Base-by-base conservation (phyloP, 2,329 filamentous ascomycete species). In the Ophiostoma perfectum region DNA sequence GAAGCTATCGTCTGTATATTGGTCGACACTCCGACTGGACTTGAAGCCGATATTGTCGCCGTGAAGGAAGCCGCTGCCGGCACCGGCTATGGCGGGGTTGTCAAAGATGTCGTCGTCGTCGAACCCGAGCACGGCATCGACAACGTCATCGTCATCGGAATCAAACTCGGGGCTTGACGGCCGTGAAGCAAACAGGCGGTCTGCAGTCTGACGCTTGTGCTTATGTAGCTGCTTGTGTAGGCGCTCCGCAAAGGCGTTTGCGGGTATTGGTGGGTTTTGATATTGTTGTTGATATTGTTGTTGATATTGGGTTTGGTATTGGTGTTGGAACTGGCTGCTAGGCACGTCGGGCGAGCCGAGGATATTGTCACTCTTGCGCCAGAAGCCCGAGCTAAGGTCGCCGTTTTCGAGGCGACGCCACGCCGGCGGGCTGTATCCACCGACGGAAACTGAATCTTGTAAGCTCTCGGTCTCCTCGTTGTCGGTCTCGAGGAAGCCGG, bases 361-460 rank as follows among this genome's bases (percentile, higher is more conserved):
- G 9, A 81, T 78, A 73, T 88, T 84, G 74, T 87, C 83, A 70
- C 81, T 79, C 71, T 80, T 78, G 73, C 84, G 83, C 83, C 89
- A 88, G 75, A 88, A 87, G 71, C 84, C 84, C 74, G 80, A 84
- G 76, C 81, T 85, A 75, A 82, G 81, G 72, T 82, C 81, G 73
- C 84, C 85, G 81, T 86, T 86, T 79, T 80, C 82, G 77, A 86
- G 83, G 72, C 84, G 83, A 75, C 83, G 81, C 85, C 85, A 87
- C 64, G 85, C 85, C 71, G 85, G 85, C 68, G 85, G 85, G 74
- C 82, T 86, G 79, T 84, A 87, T 71, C 84, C 84, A 81, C 83
- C 83, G 74, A 72, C 80, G 75, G 84, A 86, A 47, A 74, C 73
- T 52, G 77, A 77, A 67, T 69, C 71, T 42, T 27, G 39, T 63